Conservation (phyloP, 305 asterid species). For the Fraxinus floribunda region DNA sequence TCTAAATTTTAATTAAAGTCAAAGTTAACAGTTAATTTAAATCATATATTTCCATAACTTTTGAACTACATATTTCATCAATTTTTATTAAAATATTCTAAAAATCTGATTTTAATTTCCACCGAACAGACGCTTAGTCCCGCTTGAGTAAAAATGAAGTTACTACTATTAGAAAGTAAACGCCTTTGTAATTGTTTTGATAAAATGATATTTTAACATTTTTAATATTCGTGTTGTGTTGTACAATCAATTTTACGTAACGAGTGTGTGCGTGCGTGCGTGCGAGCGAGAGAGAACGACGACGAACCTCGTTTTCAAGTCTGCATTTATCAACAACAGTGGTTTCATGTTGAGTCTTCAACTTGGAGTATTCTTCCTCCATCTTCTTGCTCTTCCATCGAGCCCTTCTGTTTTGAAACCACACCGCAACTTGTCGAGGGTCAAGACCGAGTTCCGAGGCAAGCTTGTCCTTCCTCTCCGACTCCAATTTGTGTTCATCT, state of each 20-base stretch:
- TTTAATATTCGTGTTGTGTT: not conserved
- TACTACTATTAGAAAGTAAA: too few species aligned
- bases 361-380: conserved; percentile 49
- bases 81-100: too few species aligned
- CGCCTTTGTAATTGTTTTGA: not conserved
- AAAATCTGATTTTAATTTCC: too few species aligned
- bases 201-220: not conserved
- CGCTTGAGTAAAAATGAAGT: not conserved
- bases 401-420: conserved; percentile 57
- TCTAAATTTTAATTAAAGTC: too few species aligned
- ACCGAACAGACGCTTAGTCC: too few species aligned
- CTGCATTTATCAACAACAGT: conserved; percentile 55
- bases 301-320: conserved; percentile 40
- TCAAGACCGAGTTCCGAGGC: conserved; percentile 54
- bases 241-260: not conserved
- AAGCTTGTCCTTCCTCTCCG: conserved; percentile 44
- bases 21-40: too few species aligned
- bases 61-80: too few species aligned
- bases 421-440: conserved; percentile 55
- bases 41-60: too few species aligned
- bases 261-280: not conserved
- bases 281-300: not conserved
- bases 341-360: conserved; percentile 39
- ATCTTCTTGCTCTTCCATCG: conserved; percentile 54
- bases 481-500: conserved; percentile 45